Evolutionary conservation across 495 filamentous ascomycete species (phyloP).

Genomic region (Neurospora sp.): DNA sequence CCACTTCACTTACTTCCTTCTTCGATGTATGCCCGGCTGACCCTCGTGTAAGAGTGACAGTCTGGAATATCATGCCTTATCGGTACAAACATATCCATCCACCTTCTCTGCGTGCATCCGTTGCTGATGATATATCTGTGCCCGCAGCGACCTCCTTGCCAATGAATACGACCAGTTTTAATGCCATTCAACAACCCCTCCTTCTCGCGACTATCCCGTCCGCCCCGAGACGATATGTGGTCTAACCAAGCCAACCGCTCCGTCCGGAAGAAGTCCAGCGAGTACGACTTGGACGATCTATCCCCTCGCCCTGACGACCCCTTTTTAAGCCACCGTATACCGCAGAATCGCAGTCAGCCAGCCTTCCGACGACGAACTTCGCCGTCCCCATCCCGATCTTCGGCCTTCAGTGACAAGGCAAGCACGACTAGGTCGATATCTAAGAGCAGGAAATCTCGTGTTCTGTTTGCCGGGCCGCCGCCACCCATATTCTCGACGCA

Average conservation of each 20-base stretch:
- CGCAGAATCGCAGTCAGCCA: not conserved
- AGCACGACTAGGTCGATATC: conserved; percentile 14
- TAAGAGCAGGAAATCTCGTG: conserved; percentile 10
- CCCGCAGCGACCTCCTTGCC: not conserved
- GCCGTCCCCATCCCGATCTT: conserved; percentile 2
- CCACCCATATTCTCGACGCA: conserved; percentile 23
- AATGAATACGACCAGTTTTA: not conserved
- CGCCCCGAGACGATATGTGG: conserved; percentile 4
- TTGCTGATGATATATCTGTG: not conserved
- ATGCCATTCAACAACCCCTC: conserved; percentile 9
- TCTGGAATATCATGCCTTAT: not conserved
- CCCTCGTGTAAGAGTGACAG: not conserved
- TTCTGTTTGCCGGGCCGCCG: conserved; percentile 24
- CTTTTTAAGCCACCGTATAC: conserved; percentile 13
- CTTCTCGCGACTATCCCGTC: conserved; percentile 18
- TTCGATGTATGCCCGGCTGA: not conserved
- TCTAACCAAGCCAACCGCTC: conserved; percentile 10
- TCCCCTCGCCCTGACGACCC: conserved; percentile 31
- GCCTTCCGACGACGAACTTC: conserved; percentile 2
- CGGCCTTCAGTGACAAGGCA: conserved; percentile 7
- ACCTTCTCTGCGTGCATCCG: not conserved
- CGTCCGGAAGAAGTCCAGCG: conserved; percentile 26
- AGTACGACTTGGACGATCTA: conserved; percentile 33
- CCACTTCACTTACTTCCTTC: not conserved
- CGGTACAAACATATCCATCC: not conserved